Conservation (phyloP, 139 green algal species). For the Coelastrella sp. region DNA sequence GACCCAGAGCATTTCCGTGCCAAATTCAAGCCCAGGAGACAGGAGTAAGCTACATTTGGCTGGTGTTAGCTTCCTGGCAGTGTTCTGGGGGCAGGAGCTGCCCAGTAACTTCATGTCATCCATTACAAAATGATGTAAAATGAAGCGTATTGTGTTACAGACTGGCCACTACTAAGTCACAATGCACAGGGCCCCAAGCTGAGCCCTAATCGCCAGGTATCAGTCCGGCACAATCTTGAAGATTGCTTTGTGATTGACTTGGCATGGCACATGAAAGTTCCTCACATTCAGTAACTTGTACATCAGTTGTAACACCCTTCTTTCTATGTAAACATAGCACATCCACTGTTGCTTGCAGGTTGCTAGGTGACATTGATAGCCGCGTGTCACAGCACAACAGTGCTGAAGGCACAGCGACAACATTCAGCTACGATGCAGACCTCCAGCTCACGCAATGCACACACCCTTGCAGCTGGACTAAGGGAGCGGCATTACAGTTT, state of each 20-base stretch:
- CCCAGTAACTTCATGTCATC: not conserved
- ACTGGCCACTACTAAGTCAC: no score
- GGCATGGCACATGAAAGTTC: no score
- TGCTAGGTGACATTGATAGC: constrained; percentile 21
- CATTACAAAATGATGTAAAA: not conserved
- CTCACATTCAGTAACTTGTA: no score
- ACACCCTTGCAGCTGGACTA: constrained; percentile 23
- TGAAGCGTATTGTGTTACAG: no score
- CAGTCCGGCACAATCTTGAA: no score
- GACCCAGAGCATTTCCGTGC: not conserved
- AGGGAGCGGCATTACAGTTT: not conserved
- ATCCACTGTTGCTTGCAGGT: not conserved
- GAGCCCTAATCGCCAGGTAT: no score
- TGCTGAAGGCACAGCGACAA: constrained; percentile 13
- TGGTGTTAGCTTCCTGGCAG: not conserved
- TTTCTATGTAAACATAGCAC: not conserved
- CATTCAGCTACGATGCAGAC: constrained; percentile 26
- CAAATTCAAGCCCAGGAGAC: not conserved
- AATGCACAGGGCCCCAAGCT: no score
- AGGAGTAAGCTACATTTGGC: not conserved
- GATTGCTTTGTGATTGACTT: no score
- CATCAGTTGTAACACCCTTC: no score
- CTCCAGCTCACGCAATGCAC: not conserved
- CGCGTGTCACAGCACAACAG: not conserved
- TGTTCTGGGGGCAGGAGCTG: no score